Percentiles rank a stretch among this genome's conserved stretches.
These are phyloP conservation scores for Magnolia changhungtana DNA, from an alignment of 164 flowering plant genomes.

Conservation along the genomic window DNA sequence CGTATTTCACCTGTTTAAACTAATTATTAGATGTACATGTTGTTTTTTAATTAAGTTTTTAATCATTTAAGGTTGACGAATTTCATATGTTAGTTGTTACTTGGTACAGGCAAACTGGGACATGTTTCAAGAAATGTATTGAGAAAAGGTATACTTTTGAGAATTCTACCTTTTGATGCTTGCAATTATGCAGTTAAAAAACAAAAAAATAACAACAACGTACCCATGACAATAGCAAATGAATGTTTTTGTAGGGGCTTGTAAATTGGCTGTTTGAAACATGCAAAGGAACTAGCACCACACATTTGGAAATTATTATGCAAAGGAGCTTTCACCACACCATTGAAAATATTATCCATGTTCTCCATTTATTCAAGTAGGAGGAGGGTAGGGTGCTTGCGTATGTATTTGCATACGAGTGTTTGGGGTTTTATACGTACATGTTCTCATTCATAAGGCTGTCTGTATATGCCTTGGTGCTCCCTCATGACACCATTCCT, in stretches of 20 bases:
- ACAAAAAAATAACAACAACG: no score
- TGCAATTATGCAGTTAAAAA: no score
- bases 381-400: not conserved
- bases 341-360: not conserved
- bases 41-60: not conserved
- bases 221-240: not conserved
- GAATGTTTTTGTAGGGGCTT: not conserved
- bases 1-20: not conserved
- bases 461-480: no score
- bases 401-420: not conserved
- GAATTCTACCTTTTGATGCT: not conserved
- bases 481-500: no score
- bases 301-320: not conserved
- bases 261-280: constrained; percentile 1
- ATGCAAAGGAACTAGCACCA: not conserved
- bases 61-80: not conserved
- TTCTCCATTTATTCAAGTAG: not conserved
- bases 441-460: no score
- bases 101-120: constrained; percentile 73
- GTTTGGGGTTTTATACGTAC: no score
- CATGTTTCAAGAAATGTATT: constrained; percentile 83
- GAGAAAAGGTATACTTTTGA: constrained; percentile 61
- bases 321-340: not conserved
- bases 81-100: constrained; percentile 6
- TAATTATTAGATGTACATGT: not conserved